Percentiles rank a stretch among this genome's conserved stretches.
These are phyloP conservation scores for Fonsecaea nubica DNA, from an alignment of 2,329 filamentous ascomycete species.

Conservation along the genomic window DNA sequence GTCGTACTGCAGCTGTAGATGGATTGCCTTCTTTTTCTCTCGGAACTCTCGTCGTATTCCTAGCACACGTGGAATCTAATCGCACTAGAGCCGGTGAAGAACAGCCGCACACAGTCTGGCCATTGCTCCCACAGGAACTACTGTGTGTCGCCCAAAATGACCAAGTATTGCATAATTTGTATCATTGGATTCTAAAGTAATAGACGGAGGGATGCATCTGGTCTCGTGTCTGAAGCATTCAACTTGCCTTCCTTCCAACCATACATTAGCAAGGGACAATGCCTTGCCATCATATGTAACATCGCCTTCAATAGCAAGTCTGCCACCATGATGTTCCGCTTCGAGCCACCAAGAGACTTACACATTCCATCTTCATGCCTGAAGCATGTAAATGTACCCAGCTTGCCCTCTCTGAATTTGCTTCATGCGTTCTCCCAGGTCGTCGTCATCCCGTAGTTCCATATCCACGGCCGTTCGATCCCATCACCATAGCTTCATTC, in stretches of 20 bases:
- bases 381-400: not conserved
- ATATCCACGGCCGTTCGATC: slow-evolving; percentile 6
- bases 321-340: not conserved
- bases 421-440: not conserved
- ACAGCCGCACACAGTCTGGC: not conserved
- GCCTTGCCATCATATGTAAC: not conserved
- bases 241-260: too few species aligned
- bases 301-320: not conserved
- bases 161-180: not conserved
- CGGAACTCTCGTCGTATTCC: not conserved
- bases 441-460: not conserved
- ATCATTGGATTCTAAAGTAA: not conserved
- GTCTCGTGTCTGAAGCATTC: slow-evolving; percentile 1
- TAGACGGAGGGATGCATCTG: not conserved
- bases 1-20: not conserved
- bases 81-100: not conserved
- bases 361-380: not conserved
- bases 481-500: slow-evolving; percentile 4
- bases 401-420: not conserved
- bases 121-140: not conserved
- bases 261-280: too few species aligned
- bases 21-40: not conserved
- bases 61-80: not conserved
- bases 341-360: not conserved
- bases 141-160: not conserved